These are phyloP conservation scores for Hsuehochloa calcarea DNA, from an alignment of 176 grass and related monocot genomes.

Conservation along the genomic window DNA sequence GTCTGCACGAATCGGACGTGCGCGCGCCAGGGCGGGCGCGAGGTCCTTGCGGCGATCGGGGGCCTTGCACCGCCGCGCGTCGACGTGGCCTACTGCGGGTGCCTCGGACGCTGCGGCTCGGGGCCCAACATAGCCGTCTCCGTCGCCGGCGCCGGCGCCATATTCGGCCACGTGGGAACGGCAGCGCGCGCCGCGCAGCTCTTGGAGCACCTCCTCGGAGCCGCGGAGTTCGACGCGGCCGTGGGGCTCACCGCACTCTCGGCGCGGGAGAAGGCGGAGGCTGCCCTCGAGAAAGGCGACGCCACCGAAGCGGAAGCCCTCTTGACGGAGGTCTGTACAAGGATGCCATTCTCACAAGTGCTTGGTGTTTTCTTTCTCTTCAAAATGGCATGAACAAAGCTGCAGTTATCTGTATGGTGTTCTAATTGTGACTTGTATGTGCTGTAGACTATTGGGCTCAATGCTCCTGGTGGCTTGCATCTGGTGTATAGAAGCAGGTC, in stretches of 20 bases:
- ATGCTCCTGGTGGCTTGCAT: slow-evolving; percentile 63
- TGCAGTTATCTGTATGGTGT: neutral
- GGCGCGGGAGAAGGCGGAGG: slow-evolving; percentile 57
- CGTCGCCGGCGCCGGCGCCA: slow-evolving; percentile 8
- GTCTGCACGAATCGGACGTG: slow-evolving; percentile 94
- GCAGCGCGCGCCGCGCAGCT: slow-evolving; percentile 55
- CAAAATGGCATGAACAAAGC: neutral
- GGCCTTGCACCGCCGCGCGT: slow-evolving; percentile 56
- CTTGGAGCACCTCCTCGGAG: slow-evolving; percentile 58
- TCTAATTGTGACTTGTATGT: neutral
- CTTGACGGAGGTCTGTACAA: slow-evolving; percentile 56
- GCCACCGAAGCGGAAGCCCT: slow-evolving; percentile 61
- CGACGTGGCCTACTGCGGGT: slow-evolving; percentile 61
- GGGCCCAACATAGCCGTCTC: slow-evolving; percentile 66
- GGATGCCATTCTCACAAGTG: neutral
- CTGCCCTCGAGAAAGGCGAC: slow-evolving; percentile 46
- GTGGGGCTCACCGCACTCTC: slow-evolving; percentile 57
- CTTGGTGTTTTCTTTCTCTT: neutral
- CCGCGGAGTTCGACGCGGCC: slow-evolving; percentile 45
- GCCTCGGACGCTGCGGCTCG: slow-evolving; percentile 76
- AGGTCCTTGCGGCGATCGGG: slow-evolving; percentile 58
- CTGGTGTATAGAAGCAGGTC: slow-evolving; percentile 70
- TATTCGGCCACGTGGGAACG: slow-evolving; percentile 67
- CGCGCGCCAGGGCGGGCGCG: slow-evolving; percentile 72
- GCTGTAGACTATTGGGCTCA: slow-evolving; percentile 49